Evolutionary conservation across 148 eudicot species (phyloP).

Genomic region (Camellia granthamiana): DNA sequence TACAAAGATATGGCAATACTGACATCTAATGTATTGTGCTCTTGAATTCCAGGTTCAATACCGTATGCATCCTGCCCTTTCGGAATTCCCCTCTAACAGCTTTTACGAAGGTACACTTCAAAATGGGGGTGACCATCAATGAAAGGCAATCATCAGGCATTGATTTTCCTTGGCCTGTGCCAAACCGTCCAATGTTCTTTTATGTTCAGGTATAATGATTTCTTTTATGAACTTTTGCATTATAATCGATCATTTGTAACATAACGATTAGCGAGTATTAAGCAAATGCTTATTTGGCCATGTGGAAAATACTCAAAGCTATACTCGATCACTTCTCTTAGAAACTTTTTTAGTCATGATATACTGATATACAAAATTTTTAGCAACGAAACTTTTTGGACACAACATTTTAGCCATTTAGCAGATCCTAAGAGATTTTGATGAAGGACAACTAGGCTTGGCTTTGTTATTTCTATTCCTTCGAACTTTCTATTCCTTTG

Average conservation of each 20-base stretch:
- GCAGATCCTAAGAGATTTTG: neutral
- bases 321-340: neutral
- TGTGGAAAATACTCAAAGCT: neutral
- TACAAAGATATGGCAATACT: neutral
- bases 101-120: slow-evolving; percentile 99
- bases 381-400: neutral
- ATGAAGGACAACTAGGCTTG: neutral
- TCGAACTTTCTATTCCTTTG: neutral
- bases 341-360: neutral
- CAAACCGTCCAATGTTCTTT: slow-evolving; percentile 98
- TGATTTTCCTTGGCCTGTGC: slow-evolving; percentile 99
- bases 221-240: neutral
- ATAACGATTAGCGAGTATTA: neutral
- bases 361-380: neutral
- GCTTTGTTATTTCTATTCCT: neutral
- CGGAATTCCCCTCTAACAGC: slow-evolving; percentile 97
- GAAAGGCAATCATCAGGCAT: slow-evolving; percentile 93
- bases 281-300: neutral
- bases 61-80: slow-evolving; percentile 97
- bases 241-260: neutral
- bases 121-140: slow-evolving; percentile 95
- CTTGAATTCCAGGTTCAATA: slow-evolving; percentile 73
- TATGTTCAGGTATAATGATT: slow-evolving; percentile 77
- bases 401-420: neutral
- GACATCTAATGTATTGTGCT: neutral